phyloP scores from a whole-genome alignment of 495 filamentous ascomycete genomes.

The Hyaloscypha variabilis region DNA sequence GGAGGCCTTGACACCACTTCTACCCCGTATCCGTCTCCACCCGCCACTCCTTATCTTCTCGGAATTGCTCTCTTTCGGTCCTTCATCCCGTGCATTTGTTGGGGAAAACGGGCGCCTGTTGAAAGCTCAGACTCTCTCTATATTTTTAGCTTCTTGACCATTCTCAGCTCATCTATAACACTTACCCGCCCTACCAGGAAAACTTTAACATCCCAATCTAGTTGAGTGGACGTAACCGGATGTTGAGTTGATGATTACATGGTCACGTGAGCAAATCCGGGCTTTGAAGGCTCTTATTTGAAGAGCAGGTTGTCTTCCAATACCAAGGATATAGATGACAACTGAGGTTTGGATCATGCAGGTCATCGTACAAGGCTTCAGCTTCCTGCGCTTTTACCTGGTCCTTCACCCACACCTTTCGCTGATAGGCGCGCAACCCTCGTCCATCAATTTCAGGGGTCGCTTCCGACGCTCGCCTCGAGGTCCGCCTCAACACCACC shows the following conservation, averaged over 20 bases:
- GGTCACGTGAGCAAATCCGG: neutral
- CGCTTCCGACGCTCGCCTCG: conserved; percentile 4
- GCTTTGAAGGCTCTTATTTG: conserved; percentile 2
- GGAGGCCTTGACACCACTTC: neutral
- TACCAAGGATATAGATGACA: neutral
- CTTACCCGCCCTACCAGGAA: neutral
- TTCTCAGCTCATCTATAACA: neutral
- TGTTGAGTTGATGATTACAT: neutral
- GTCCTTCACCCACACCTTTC: neutral
- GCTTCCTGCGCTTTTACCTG: neutral
- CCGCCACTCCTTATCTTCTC: conserved; percentile 13
- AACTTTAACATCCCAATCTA: neutral
- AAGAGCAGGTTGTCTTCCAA: neutral
- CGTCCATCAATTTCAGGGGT: conserved; percentile 7
- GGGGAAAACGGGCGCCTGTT: neutral
- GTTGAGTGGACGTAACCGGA: neutral
- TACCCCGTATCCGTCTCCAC: conserved; percentile 17
- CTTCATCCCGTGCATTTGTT: neutral
- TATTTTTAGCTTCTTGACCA: neutral
- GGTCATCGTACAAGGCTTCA: neutral
- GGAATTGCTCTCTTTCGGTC: conserved; percentile 4
- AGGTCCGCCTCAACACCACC: neutral
- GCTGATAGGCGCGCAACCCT: neutral
- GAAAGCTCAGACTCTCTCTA: neutral
- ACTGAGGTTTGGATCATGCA: neutral